Evolutionary conservation across 2,329 filamentous ascomycete species (phyloP), one percentile per base, ranked within the genome.

Genomic region (Nothophaeocryptopus gaeumannii): DNA sequence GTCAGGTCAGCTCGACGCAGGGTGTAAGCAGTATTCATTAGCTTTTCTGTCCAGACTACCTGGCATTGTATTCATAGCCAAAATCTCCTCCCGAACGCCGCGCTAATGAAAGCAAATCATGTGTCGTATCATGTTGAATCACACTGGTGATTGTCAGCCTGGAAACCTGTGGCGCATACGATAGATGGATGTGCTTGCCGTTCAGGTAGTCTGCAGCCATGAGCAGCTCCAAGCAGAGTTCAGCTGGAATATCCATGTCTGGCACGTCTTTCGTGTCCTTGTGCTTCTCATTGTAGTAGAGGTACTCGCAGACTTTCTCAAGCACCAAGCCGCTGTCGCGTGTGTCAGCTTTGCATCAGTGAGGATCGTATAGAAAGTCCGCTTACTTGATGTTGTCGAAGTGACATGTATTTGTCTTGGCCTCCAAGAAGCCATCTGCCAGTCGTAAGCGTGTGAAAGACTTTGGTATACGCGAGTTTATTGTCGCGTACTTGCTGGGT

Each of bases 291-390:
- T 86, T 87, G 74, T 90, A 91, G 66, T 89, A 87, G 55, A 90
- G 84, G 71, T 91, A 92, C 70, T 91, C 86, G 68, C 84, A 86
- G 30, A 91, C 83, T 66, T 89, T 89, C 67, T 91, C 87, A 2
- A 92, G 80, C 5, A 90, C 80, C 45, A 85, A 74, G 56, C 82
- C 85, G 70, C 86, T 90, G 67, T 34, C 33, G 14, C 32, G 9
- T 13, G 14, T 3, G 7, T 26, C 7, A 26, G 20, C 20, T 26
- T 26, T 3, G 20, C 20, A 11, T 59, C 45, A 49, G 31, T 16
- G 53, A 13, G 14, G 9, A 3, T 29, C 15, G 30, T 5, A 34
- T n/a, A 15, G 14, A 16, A 5, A 32, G 5, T 14, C 34, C 11
- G 33, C 81, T 67, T 79, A 89, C 86, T 80, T 89, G 70, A 91